Evolutionary conservation across 2,329 filamentous ascomycete species (phyloP).

Genomic region (Sclerotinia minor): DNA sequence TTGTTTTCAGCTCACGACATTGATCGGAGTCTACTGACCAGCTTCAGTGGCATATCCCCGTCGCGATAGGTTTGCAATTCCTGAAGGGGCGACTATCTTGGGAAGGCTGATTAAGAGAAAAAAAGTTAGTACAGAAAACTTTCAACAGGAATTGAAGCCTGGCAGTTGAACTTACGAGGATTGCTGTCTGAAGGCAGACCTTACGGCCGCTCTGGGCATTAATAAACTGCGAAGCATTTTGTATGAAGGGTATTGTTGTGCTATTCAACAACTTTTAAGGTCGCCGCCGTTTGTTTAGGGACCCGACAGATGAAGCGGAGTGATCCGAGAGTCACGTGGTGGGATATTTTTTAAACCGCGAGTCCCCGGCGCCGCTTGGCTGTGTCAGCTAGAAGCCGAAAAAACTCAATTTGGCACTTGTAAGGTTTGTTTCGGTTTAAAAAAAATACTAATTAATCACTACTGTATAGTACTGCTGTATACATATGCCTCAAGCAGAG

Average conservation of each 20-base stretch:
- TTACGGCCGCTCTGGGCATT: constrained; percentile 58
- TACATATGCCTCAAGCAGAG: neutral
- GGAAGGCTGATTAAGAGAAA: constrained; percentile 48
- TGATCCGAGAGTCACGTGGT: constrained; percentile 18
- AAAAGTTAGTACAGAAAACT: constrained; percentile 23
- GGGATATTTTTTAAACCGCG: constrained; percentile 10
- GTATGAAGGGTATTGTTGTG: constrained; percentile 35
- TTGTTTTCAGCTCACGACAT: constrained; percentile 50
- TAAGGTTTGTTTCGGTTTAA: constrained; percentile 8
- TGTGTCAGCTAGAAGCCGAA: constrained; percentile 4
- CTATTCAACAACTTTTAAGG: constrained; percentile 25
- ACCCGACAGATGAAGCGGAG: constrained; percentile 17
- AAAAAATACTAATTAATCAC: neutral
- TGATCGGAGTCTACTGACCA: constrained; percentile 40
- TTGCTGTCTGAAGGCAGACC: constrained; percentile 55
- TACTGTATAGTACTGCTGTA: neutral
- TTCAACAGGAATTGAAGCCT: constrained; percentile 24
- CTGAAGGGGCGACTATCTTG: constrained; percentile 48
- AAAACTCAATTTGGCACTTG: neutral
- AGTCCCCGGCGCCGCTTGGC: constrained; percentile 13
- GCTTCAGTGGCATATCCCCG: constrained; percentile 57
- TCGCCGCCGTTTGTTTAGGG: constrained; percentile 20
- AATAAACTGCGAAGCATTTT: constrained; percentile 62
- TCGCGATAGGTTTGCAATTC: constrained; percentile 56
- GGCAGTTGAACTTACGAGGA: constrained; percentile 49